Conservation (phyloP, 2,329 filamentous ascomycete genomes). For the Hirsutella minnesotensis region DNA sequence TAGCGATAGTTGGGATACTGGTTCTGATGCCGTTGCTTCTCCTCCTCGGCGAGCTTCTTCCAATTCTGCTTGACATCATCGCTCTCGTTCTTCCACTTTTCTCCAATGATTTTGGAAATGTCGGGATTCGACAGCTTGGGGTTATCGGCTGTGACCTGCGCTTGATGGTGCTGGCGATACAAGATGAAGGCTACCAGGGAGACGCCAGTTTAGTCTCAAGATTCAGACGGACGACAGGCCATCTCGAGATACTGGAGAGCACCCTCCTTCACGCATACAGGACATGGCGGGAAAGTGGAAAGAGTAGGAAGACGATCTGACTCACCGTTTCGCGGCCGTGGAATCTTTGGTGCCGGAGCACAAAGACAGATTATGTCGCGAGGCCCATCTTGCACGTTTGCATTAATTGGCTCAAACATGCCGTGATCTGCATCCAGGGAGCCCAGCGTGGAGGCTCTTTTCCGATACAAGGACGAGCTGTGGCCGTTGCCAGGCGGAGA, state of each 20-base stretch:
- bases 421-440: constrained; percentile 29
- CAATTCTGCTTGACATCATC: constrained; percentile 69
- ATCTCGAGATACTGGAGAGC: neutral
- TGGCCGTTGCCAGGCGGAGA: constrained; percentile 2
- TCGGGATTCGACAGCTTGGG: constrained; percentile 91
- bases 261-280: neutral
- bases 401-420: constrained; percentile 16
- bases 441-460: constrained; percentile 34
- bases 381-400: constrained; percentile 16
- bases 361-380: constrained; percentile 43
- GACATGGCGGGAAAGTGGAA: neutral
- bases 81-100: constrained; percentile 74
- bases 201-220: constrained; percentile 12
- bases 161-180: constrained; percentile 88
- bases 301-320: constrained; percentile 4
- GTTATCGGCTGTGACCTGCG: constrained; percentile 65
- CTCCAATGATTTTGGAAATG: constrained; percentile 93
- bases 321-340: constrained; percentile 47
- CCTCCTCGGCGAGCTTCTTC: constrained; percentile 84
- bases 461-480: constrained; percentile 15
- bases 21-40: constrained; percentile 78
- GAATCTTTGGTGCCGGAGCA: constrained; percentile 43
- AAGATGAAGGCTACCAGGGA: constrained; percentile 73
- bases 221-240: neutral
- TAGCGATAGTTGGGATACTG: constrained; percentile 94